Evolutionary conservation across 495 filamentous ascomycete species (phyloP).

Genomic region (Lichenothelia convexa): DNA sequence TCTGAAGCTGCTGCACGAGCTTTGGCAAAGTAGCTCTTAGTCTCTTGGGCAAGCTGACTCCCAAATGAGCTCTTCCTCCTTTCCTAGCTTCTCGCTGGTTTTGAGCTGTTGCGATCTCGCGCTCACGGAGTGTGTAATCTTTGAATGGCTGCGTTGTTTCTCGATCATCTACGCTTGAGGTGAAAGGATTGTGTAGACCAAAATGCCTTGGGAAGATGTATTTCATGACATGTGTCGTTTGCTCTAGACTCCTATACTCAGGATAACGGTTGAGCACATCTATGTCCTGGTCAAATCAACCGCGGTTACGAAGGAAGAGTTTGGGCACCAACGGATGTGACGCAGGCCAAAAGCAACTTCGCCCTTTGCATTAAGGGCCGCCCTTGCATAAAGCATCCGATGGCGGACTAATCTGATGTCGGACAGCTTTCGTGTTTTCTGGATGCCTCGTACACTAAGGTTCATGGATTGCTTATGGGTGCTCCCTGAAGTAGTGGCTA

Average conservation of each 20-base stretch:
- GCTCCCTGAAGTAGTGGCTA: background rate
- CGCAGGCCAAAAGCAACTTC: slow-evolving; percentile 53
- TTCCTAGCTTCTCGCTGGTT: background rate
- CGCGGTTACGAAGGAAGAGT: background rate
- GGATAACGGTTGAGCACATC: slow-evolving; percentile 71
- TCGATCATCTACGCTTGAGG: slow-evolving; percentile 37
- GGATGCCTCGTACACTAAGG: background rate
- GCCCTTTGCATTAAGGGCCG: slow-evolving; percentile 47
- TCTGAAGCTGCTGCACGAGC: slow-evolving; percentile 50
- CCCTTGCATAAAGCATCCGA: slow-evolving; percentile 70
- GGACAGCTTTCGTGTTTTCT: slow-evolving; percentile 4
- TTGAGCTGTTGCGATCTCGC: slow-evolving; percentile 44
- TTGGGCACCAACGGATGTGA: slow-evolving; percentile 49
- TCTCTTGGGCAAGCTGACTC: slow-evolving; percentile 44
- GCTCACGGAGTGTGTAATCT: slow-evolving; percentile 66
- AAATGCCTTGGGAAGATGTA: slow-evolving; percentile 92
- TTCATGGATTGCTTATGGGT: background rate
- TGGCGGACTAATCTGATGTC: slow-evolving; percentile 58
- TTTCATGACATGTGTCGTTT: slow-evolving; percentile 61
- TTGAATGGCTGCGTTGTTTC: slow-evolving; percentile 55
- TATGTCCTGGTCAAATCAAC: slow-evolving; percentile 17
- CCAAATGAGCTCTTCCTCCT: background rate
- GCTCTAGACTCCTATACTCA: slow-evolving; percentile 26
- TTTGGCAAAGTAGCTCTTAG: slow-evolving; percentile 41
- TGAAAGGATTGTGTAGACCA: slow-evolving; percentile 80